A percentile compares a stretch with the other conserved stretches of the same genome.
phyloP scores from a whole-genome alignment of 129 eudicot genomes.

The Helianthus tuberosus region DNA sequence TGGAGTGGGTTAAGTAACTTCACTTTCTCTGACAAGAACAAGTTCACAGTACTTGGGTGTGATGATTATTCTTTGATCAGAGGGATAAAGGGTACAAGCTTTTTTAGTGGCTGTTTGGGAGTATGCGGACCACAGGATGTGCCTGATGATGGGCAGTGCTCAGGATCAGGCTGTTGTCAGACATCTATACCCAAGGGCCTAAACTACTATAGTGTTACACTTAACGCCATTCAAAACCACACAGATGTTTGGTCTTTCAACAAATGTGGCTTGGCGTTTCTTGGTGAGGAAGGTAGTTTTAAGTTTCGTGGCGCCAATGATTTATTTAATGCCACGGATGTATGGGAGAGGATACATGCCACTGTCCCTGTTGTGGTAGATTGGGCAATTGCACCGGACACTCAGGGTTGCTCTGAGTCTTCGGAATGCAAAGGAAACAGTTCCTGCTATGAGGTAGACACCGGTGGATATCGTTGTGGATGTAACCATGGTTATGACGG shows the following conservation, averaged over 20 bases:
- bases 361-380: conserved; percentile 12
- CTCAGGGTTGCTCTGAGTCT: neutral
- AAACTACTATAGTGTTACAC: neutral
- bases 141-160: conserved; percentile 23
- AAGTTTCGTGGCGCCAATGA: conserved; percentile 20
- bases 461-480: conserved; percentile 24
- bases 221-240: neutral
- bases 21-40: conserved; percentile 16
- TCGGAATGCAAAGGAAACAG: conserved; percentile 14
- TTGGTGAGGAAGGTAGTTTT: conserved; percentile 34
- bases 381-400: conserved; percentile 13
- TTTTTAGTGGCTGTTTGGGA: conserved; percentile 1
- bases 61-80: conserved; percentile 13
- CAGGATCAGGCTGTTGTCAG: conserved; percentile 46
- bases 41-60: conserved; percentile 18
- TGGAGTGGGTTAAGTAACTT: neutral
- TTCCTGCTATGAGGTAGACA: conserved; percentile 14
- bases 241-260: conserved; percentile 15
- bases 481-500: conserved; percentile 19
- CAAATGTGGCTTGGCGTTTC: conserved; percentile 37
- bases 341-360: neutral
- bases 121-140: conserved; percentile 6
- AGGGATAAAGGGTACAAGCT: neutral
- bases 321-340: neutral
- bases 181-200: conserved; percentile 36